Percentiles rank a stretch among this genome's conserved stretches.
phyloP scores from a whole-genome alignment of 768 basidiomycete genomes.

The Podaxis sp. region DNA sequence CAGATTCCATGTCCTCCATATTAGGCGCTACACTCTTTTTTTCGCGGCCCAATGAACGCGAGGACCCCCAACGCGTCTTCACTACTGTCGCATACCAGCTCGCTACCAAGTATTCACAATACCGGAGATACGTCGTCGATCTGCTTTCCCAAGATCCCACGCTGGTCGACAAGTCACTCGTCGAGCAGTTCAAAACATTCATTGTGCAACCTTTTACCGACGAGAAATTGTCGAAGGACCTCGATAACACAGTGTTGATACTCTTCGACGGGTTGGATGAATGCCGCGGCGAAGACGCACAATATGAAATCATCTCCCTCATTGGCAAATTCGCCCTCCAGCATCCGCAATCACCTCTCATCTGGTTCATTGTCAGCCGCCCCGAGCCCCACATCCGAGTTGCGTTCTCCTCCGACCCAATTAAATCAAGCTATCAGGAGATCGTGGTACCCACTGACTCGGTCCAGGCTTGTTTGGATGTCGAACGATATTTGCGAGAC shows the following conservation, averaged over 20 bases:
- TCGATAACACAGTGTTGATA: background rate
- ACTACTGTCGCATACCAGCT: constrained; percentile 24
- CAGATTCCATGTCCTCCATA: background rate
- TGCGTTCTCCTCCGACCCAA: background rate
- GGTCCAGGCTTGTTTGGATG: constrained; percentile 18
- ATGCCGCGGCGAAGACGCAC: constrained; percentile 16
- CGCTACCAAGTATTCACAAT: constrained; percentile 5
- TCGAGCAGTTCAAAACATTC: constrained; percentile 17
- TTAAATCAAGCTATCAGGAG: background rate
- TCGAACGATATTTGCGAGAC: constrained; percentile 17
- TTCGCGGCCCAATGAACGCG: background rate
- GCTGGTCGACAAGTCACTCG: constrained; percentile 11
- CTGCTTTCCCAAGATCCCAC: constrained; percentile 11
- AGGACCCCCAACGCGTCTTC: background rate
- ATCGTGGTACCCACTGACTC: constrained; percentile 11
- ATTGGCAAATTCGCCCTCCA: constrained; percentile 8
- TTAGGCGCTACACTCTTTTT: background rate
- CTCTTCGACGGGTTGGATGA: constrained; percentile 30
- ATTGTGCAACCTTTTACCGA: constrained; percentile 17
- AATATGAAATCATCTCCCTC: constrained; percentile 17
- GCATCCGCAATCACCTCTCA: constrained; percentile 15
- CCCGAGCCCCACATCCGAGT: constrained; percentile 24
- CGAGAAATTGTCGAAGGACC: background rate
- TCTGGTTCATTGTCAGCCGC: constrained; percentile 26
- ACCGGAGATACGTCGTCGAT: constrained; percentile 8